These are phyloP conservation scores for Magnusiomyces fungicola DNA, from an alignment of 1,139 yeast species.

Conservation along the genomic window DNA sequence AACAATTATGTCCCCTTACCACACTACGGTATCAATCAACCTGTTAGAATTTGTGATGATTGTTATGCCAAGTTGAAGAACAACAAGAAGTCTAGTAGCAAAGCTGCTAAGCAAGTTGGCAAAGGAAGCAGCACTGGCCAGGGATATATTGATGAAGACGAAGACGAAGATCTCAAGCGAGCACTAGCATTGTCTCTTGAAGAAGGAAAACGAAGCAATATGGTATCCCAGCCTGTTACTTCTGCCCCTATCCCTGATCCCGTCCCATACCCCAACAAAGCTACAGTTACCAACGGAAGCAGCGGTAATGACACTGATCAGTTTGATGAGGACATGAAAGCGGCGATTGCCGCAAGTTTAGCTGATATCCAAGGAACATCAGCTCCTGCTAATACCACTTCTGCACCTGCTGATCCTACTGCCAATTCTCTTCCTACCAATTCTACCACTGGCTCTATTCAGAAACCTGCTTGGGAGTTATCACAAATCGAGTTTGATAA, in stretches of 20 bases:
- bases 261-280: conserved; percentile 11
- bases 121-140: too few relatives aligned
- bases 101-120: too few relatives aligned
- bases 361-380: conserved; percentile 48
- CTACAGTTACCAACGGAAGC: conserved; percentile 10
- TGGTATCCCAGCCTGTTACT: conserved; percentile 4
- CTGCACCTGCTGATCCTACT: conserved; percentile 17
- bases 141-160: conserved; percentile 40
- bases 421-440: conserved; percentile 16
- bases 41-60: conserved; percentile 90
- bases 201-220: conserved; percentile 37
- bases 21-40: conserved; percentile 75
- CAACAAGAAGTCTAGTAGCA: not conserved
- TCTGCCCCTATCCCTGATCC: conserved; percentile 16
- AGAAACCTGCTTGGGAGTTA: conserved; percentile 32
- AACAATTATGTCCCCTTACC: conserved; percentile 63
- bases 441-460: conserved; percentile 3
- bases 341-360: conserved; percentile 92
- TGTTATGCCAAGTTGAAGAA: conserved; percentile 57
- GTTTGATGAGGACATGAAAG: conserved; percentile 84
- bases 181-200: conserved; percentile 75
- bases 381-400: conserved; percentile 14
- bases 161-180: conserved; percentile 67
- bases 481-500: conserved; percentile 59
- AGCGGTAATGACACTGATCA: conserved; percentile 40